Base-by-base conservation (phyloP, 176 grass and related monocot genomes). In the Oryza meyeriana region DNA sequence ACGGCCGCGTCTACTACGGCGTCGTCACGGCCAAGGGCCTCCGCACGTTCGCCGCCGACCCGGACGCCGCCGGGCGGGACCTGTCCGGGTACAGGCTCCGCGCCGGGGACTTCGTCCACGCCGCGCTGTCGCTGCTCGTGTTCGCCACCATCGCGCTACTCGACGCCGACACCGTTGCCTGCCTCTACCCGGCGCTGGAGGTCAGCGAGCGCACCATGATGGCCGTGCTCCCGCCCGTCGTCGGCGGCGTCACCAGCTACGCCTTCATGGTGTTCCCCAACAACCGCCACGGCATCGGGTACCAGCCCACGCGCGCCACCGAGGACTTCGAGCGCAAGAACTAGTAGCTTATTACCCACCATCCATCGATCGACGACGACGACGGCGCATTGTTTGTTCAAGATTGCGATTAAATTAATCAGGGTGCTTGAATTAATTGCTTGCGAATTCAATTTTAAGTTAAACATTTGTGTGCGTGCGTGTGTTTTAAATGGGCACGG, bases 1-100 rank as follows among this genome's bases (percentile, higher is more conserved):
- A 92, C 62, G 90, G 86, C n/a, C 77, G 85, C 81, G 87, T 92
- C 14, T 95, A 95, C 89, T 95, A 90, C 72, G 93, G 93, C 64
- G 79, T 95, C 14, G 90, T 87, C 3, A 95, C 93, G 71, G 5
- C 29, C 71, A 61, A 0, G 90, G 93, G 2, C 30, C 36, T 95
- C 52, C 88, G 45, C 74, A 81, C 90, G n/a, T 95, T 95, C 82
- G 28, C 73, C 39, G 1, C 29, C 32, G 89, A 91, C 85, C 88
- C 84, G 20, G 80, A 73, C 74, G 87, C 84, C 3, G 32, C 66
- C 4, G 11, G 33, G 6, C 4, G 16, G 40, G 87, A 94, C 82
- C 58, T 90, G 76, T 92, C 93, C 3, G 74, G 83, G 30, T 92
- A 95, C 89, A 72, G 83, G 62, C 78, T 92, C 66, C 82, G 83